Evolutionary conservation across 352 stramenopile species (phyloP).

Genomic region (Globisporangium acanthophoron): DNA sequence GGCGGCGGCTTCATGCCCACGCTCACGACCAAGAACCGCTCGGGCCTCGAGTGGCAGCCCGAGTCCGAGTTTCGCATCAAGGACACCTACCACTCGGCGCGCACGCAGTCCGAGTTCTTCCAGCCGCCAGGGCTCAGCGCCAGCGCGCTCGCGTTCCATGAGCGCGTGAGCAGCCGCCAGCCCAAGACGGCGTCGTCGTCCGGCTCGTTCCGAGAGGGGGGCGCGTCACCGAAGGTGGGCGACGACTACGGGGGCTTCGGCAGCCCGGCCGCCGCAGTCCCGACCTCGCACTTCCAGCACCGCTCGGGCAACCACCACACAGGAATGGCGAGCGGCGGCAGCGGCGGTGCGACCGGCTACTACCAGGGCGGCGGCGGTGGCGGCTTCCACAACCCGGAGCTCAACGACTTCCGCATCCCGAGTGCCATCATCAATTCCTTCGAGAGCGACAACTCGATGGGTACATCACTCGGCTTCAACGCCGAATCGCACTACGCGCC

Average conservation of each 20-base stretch:
- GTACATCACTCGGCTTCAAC: constrained; percentile 33
- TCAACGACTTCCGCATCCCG: constrained; percentile 36
- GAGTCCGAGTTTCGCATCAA: constrained; percentile 43
- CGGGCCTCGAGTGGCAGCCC: constrained; percentile 62
- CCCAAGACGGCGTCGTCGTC: constrained; percentile 60
- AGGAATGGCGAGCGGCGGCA: too few relatives aligned
- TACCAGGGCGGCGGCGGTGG: constrained; percentile 31
- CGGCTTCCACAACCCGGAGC: constrained; percentile 23
- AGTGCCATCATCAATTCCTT: constrained; percentile 31
- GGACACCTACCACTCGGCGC: constrained; percentile 33
- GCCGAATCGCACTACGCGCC: constrained; percentile 19
- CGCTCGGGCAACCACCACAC: constrained; percentile 2
- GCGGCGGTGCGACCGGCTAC: constrained; percentile 1
- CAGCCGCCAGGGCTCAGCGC: constrained; percentile 50
- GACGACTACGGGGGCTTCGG: constrained; percentile 19
- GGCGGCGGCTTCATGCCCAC: constrained; percentile 34
- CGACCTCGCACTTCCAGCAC: constrained; percentile 3
- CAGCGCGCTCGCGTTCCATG: constrained; percentile 60
- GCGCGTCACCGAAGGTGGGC: constrained; percentile 12
- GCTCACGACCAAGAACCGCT: constrained; percentile 45
- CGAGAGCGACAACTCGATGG: constrained; percentile 54
- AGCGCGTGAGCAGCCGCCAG: constrained; percentile 41
- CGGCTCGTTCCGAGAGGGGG: constrained; percentile 23
- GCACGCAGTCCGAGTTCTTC: constrained; percentile 25
- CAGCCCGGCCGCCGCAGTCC: not conserved